Base-by-base conservation (phyloP, 129 eudicot genomes). In the Silybum marianum region DNA sequence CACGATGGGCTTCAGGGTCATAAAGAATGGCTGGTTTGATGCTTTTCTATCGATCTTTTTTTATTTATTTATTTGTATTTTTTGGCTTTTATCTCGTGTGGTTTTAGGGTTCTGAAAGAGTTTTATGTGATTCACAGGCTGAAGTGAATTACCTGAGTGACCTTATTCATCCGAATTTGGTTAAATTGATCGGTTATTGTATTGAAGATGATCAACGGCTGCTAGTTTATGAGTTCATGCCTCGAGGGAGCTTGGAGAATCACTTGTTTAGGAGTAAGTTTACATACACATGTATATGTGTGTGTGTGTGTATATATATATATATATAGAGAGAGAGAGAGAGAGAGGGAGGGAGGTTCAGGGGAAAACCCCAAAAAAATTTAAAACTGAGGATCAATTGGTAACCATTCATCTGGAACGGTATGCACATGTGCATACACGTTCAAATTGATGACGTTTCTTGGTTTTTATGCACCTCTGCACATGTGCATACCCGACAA, bases 1-100 rank as follows among this genome's bases (percentile, higher is more conserved):
- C 97, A 92, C 73, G 95, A 92, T 74, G 97, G 95, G 24, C 95
- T 92, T 82, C 97, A 92, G 90, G 93, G 97, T 79, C 95, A 92
- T 78, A 92, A 90, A 90, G 97, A 92, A 85, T 92, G 97, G 97
- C 92, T 92, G 94, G 97, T 91, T 75, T 58, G 90, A 8, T 67
- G 4, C 78, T 75, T 75, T n/a, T 76, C 82, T 69, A 36, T 58
- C 10, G 23, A 58, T 3, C 14, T 80, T 18, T n/a, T n/a, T n/a
- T n/a, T n/a, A n/a, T 18, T 39, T 72, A 5, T n/a, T 69, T 44
- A 44, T 44, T 11, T 0, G 54, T 44, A 44, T 13, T 44, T 44
- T 13, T 44, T 58, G 28, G 0, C 71, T 46, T 54, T 46, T 46
- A n/a, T 69, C 66, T 67, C 9, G 16, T 40, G 19, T 22, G 34